These are phyloP conservation scores for Nidula microcarpa DNA, from an alignment of 768 basidiomycete species.

Conservation along the genomic window DNA sequence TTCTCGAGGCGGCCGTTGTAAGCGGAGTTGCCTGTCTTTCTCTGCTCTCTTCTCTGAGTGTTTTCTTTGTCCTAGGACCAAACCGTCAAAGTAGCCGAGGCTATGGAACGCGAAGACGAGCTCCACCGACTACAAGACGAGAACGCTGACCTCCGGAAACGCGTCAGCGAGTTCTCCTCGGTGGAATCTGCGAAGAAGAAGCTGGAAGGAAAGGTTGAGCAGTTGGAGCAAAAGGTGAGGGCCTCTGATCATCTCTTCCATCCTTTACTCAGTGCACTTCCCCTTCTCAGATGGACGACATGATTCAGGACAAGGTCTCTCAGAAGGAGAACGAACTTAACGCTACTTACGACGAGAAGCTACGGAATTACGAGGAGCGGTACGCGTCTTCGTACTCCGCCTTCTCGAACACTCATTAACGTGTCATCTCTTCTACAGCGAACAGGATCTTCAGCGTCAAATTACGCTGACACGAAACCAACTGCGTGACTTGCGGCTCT, in stretches of 20 bases:
- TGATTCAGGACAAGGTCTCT: constrained; percentile 83
- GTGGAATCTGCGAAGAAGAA: constrained; percentile 76
- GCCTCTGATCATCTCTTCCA: background rate
- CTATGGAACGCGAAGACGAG: constrained; percentile 71
- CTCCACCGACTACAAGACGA: constrained; percentile 73
- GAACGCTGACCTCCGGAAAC: constrained; percentile 74
- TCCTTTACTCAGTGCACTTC: constrained; percentile 1
- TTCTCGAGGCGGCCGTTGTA: constrained; percentile 92
- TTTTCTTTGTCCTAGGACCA: constrained; percentile 64
- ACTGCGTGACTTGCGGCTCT: constrained; percentile 83
- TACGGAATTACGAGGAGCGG: constrained; percentile 96
- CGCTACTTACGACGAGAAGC: constrained; percentile 93
- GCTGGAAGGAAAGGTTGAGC: constrained; percentile 67
- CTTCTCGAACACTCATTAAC: too few species aligned
- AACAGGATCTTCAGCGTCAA: constrained; percentile 92
- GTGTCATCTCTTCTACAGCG: constrained; percentile 41
- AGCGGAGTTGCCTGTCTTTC: constrained; percentile 5
- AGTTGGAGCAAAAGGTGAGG: constrained; percentile 78
- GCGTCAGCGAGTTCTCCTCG: constrained; percentile 56
- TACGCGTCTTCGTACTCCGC: constrained; percentile 26
- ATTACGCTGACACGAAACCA: constrained; percentile 85
- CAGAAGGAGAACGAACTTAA: constrained; percentile 97
- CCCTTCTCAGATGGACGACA: constrained; percentile 81
- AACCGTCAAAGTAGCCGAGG: constrained; percentile 85
- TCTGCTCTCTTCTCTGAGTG: background rate